Conservation (phyloP, 1,284 basidiomycete species). For the Albatrellus sp. region DNA sequence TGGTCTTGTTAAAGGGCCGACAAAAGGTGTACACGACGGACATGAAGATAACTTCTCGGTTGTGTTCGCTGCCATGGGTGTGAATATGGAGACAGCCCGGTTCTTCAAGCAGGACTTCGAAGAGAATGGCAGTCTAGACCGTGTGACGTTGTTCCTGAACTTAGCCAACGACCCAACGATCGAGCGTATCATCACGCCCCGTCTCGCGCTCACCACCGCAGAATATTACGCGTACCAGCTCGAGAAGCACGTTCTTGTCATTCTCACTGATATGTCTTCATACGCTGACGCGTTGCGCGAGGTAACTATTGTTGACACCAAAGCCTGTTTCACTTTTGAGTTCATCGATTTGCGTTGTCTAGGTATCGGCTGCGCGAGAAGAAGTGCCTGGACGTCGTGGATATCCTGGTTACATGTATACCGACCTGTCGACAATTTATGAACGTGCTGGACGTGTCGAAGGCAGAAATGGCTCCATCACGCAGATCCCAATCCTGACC, state of each 20-base stretch:
- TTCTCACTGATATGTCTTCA: constrained; percentile 98
- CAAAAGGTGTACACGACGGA: constrained; percentile 95
- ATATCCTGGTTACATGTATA: constrained; percentile 99
- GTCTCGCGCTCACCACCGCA: constrained; percentile 94
- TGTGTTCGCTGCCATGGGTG: constrained; percentile 99
- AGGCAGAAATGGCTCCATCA: constrained; percentile 98
- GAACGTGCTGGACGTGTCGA: constrained; percentile 98
- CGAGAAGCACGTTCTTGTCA: constrained; percentile 99
- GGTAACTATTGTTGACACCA: constrained; percentile 26
- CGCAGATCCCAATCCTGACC: constrained; percentile 98
- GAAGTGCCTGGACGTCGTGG: constrained; percentile 99
- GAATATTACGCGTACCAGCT: constrained; percentile 99
- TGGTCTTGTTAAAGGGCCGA: constrained; percentile 89
- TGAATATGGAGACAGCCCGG: constrained; percentile 99
- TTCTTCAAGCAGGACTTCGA: constrained; percentile 99
- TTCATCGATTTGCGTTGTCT: neutral
- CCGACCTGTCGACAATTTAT: constrained; percentile 97
- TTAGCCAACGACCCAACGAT: constrained; percentile 99
- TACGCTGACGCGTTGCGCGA: constrained; percentile 98
- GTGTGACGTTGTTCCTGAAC: constrained; percentile 98
- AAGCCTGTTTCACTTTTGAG: constrained; percentile 1
- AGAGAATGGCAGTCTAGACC: constrained; percentile 95
- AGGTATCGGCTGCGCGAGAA: constrained; percentile 97
- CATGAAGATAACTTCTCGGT: constrained; percentile 99
- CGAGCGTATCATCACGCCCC: constrained; percentile 99